A percentile compares a stretch with the other conserved stretches of the same genome.
phyloP scores from a whole-genome alignment of 2,329 filamentous ascomycete species.

The Arthroderma uncinatum region DNA sequence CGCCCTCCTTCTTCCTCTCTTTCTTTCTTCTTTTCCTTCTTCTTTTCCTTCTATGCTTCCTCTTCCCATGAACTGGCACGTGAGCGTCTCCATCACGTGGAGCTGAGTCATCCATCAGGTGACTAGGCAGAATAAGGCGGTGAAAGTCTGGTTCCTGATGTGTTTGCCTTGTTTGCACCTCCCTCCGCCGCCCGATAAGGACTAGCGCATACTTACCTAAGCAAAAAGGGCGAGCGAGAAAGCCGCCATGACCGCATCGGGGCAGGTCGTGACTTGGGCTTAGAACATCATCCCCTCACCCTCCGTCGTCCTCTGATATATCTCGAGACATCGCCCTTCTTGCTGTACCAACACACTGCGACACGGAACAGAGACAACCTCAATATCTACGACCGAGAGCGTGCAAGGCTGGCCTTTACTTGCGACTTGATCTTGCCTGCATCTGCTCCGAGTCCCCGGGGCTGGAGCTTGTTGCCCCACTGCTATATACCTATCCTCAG shows the following conservation, averaged over 20 bases:
- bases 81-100: neutral
- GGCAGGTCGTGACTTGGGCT: neutral
- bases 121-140: neutral
- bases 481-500: neutral
- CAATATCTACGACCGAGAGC: neutral
- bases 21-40: neutral
- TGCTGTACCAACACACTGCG: neutral
- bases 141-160: neutral
- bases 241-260: conserved; percentile 1
- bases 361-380: neutral
- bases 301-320: neutral
- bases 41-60: neutral
- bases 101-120: neutral
- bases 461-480: conserved; percentile 4
- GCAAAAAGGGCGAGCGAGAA: neutral
- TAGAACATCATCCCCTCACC: neutral
- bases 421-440: neutral
- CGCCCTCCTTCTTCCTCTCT: neutral
- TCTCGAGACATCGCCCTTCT: neutral
- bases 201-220: neutral
- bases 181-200: neutral
- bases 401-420: neutral
- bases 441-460: neutral
- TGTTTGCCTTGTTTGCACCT: conserved; percentile 9
- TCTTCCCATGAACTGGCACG: neutral